phyloP scores from a whole-genome alignment of 305 asterid species.

The Vinca major region DNA sequence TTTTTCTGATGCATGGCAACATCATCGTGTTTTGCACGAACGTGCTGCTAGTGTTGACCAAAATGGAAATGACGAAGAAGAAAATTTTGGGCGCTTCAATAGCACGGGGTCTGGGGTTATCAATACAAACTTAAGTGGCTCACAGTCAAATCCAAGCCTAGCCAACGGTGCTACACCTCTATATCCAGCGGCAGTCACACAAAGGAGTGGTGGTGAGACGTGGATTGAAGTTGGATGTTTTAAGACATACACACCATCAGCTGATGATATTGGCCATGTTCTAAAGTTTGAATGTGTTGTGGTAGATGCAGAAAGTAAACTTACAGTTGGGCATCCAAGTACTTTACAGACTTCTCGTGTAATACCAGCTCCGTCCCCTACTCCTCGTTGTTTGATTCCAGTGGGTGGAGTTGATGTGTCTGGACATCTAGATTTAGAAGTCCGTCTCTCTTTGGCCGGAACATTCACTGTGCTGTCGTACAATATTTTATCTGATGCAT shows the following conservation, averaged over 20 bases:
- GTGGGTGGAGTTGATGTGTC: constrained; percentile 59
- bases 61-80: constrained; percentile 92
- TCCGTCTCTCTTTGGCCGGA: constrained; percentile 50
- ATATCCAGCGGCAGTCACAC: constrained; percentile 74
- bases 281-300: constrained; percentile 90
- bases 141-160: constrained; percentile 56
- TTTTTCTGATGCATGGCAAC: constrained; percentile 89
- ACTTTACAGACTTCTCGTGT: constrained; percentile 76
- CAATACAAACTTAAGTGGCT: constrained; percentile 28
- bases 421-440: constrained; percentile 55
- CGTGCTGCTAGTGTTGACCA: constrained; percentile 77
- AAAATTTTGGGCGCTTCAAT: constrained; percentile 68
- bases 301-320: constrained; percentile 57
- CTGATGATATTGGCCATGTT: constrained; percentile 84
- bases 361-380: constrained; percentile 97
- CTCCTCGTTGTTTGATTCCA: constrained; percentile 45
- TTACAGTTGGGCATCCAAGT: constrained; percentile 52
- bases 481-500: constrained; percentile 69
- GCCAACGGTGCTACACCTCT: constrained; percentile 47
- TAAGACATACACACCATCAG: constrained; percentile 85
- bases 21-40: constrained; percentile 89
- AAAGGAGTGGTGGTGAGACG: constrained; percentile 73
- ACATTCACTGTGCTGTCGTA: constrained; percentile 91
- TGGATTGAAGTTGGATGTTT: constrained; percentile 86
- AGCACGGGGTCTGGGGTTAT: constrained; percentile 42